Conservation (phyloP, 2,329 filamentous ascomycete genomes). For the Microsporum canis region DNA sequence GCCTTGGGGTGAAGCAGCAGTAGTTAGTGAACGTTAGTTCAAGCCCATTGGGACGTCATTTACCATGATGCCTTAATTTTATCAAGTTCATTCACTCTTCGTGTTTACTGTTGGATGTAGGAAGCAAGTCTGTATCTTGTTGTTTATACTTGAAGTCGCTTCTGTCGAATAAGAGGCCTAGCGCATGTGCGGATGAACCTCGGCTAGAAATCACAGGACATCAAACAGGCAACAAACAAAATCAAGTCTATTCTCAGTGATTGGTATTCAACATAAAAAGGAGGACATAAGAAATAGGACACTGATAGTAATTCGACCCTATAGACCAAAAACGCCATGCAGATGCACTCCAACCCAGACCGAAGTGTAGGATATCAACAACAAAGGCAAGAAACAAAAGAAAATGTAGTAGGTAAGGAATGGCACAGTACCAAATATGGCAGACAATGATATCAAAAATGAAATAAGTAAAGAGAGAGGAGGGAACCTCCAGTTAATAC, state of each 20-base stretch:
- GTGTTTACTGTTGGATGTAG: not conserved
- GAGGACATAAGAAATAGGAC: not conserved
- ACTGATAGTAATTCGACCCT: not conserved
- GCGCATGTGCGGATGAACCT: not conserved
- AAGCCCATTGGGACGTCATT: not conserved
- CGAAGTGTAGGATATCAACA: conserved; percentile 15
- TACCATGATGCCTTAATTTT: not conserved
- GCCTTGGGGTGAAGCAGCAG: not conserved
- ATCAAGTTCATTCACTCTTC: not conserved
- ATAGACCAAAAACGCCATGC: not conserved
- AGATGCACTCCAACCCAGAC: conserved; percentile 3
- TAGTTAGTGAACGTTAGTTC: not conserved
- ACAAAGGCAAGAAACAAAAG: conserved; percentile 7
- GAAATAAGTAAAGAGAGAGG: conserved; percentile 40
- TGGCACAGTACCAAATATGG: conserved; percentile 22
- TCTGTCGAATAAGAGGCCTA: not conserved
- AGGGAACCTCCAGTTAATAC: conserved; percentile 32
- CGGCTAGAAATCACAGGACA: not conserved
- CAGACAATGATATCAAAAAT: conserved; percentile 37
- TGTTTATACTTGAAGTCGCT: not conserved
- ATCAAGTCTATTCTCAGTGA: not conserved
- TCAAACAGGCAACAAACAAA: not conserved
- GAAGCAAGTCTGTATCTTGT: not conserved
- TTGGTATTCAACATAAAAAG: not conserved
- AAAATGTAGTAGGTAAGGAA: conserved; percentile 22